Base-by-base conservation (phyloP, 345 rosid genomes). In the Gossypium longicalyx region DNA sequence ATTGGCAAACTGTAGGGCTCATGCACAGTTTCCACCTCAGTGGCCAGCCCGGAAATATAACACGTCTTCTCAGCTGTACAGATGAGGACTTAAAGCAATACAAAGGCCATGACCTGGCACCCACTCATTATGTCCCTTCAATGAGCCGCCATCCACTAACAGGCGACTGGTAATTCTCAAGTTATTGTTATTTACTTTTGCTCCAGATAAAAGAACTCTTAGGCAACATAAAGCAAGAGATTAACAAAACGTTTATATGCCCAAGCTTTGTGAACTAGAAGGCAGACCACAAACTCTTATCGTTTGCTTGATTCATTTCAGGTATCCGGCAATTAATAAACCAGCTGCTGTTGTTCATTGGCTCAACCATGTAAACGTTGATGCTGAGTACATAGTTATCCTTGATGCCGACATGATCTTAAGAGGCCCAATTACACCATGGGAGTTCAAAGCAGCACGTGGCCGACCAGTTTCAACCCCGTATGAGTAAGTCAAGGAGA, bases 271-370 rank as follows among this genome's bases (percentile, higher is more conserved):
- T 16, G 20, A 25, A 38, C 11, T 64, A 27, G 23, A 16, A 74
- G 34, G 25, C 27, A 65, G 63, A 41, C 12, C 41, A 17, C 29
- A 27, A 51, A 38, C 38, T 49, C 25, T 65, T 4, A 43, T 29
- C 41, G 8, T 79, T 79, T 81, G 48, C 43, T 54, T 79, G 59
- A 77, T 72, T 63, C 29, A 9, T 79, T 45, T 68, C 88, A 95
- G 99, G 99, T 95, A 95, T 83, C 99, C 99, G 17, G 99, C 98
- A 25, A 95, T 95, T 76, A 95, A 95, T 82, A 95, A 95, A 81
- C 99, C 99, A 20, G 99, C 98, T 52, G 99, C 91, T 1, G 98
- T 93, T 67, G 89, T 95, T 75, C 99, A 95, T 78, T 95, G 99
- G 99, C 98, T 95, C 75, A 94, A 93, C 82, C 99, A 95, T 78